Conservation (phyloP, 805 yeast species). For the Saturnispora silvae region DNA sequence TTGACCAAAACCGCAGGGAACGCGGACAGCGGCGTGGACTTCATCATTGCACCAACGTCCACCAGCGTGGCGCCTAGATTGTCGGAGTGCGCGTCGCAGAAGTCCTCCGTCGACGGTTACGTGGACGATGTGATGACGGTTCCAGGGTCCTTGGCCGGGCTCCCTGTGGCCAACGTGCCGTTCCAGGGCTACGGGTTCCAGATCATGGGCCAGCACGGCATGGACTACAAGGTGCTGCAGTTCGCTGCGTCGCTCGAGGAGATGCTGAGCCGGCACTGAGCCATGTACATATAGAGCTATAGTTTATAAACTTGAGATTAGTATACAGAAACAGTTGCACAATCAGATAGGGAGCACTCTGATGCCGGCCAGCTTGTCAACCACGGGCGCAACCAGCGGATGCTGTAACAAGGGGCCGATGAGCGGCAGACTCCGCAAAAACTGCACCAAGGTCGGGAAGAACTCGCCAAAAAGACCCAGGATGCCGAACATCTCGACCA, state of each 20-base stretch:
- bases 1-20: slow-evolving; percentile 13
- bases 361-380: slow-evolving; percentile 57
- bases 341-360: slow-evolving; percentile 52
- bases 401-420: slow-evolving; percentile 78
- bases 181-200: slow-evolving; percentile 56
- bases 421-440: slow-evolving; percentile 76
- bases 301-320: not conserved
- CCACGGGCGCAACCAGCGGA: slow-evolving; percentile 71
- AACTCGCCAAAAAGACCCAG: slow-evolving; percentile 84
- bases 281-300: not conserved
- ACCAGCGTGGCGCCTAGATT: slow-evolving; percentile 37
- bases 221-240: slow-evolving; percentile 54
- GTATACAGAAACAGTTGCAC: not conserved
- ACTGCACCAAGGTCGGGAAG: slow-evolving; percentile 78
- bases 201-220: slow-evolving; percentile 76
- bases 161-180: slow-evolving; percentile 81
- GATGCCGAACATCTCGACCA: slow-evolving; percentile 81
- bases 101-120: slow-evolving; percentile 46
- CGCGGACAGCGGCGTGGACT: slow-evolving; percentile 41
- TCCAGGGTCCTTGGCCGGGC: slow-evolving; percentile 85
- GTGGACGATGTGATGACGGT: slow-evolving; percentile 78
- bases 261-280: not conserved
- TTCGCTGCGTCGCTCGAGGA: slow-evolving; percentile 11
- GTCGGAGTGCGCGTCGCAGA: slow-evolving; percentile 13
- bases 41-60: slow-evolving; percentile 67